A percentile compares a stretch with the other conserved stretches of the same genome.
phyloP scores from a whole-genome alignment of 768 basidiomycete species.

The Dioszegia aurantiaca region DNA sequence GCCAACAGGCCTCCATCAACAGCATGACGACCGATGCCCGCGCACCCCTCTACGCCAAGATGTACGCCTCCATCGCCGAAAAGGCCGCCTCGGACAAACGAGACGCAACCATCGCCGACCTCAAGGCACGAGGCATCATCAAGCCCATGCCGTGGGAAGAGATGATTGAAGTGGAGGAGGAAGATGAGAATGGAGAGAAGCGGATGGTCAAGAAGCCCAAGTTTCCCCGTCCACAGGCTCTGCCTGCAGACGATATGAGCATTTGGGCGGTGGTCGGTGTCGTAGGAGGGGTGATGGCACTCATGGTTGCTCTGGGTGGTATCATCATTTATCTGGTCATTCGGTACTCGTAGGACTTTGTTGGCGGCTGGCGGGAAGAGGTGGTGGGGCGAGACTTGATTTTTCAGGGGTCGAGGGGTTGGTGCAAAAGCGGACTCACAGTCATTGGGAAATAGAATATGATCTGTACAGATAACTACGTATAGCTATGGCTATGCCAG shows the following conservation, averaged over 20 bases:
- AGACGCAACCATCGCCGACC: conserved; percentile 55
- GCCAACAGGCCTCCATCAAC: conserved; percentile 38
- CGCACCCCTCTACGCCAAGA: conserved; percentile 41
- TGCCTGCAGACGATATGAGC: conserved; percentile 15
- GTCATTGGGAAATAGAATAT: too few species aligned
- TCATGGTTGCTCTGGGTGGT: conserved; percentile 10
- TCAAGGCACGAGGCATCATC: conserved; percentile 51
- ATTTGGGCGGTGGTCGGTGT: conserved; percentile 29
- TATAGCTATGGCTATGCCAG: too few species aligned
- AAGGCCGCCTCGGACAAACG: conserved; percentile 25
- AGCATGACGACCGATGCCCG: conserved; percentile 50
- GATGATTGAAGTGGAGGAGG: conserved; percentile 25
- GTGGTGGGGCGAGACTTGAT: too few species aligned
- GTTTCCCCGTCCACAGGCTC: neutral
- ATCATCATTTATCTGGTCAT: neutral
- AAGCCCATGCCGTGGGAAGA: conserved; percentile 25
- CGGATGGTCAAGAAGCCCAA: conserved; percentile 19
- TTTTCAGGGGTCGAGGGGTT: too few species aligned
- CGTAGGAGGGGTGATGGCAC: conserved; percentile 27
- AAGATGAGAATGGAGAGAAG: conserved; percentile 22
- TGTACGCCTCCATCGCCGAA: conserved; percentile 39
- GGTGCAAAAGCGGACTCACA: too few species aligned
- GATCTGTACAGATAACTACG: too few species aligned
- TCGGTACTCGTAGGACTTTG: neutral
- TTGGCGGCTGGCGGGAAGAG: neutral